Evolutionary conservation across 805 yeast species (phyloP).

Genomic region (Pichia pseudocactophila): DNA sequence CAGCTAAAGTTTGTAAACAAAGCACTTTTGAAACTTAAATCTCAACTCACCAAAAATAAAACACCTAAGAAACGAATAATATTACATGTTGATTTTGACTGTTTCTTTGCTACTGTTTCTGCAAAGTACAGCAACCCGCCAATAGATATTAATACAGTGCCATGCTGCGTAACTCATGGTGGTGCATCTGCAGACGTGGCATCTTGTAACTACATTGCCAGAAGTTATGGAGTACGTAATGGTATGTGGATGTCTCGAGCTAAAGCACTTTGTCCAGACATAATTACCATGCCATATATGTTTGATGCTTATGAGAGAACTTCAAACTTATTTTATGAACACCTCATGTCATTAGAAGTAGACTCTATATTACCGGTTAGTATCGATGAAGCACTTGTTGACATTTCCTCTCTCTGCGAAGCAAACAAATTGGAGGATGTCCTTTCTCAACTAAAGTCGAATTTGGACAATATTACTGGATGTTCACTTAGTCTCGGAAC

Average conservation of each 20-base stretch:
- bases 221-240: conserved; percentile 67
- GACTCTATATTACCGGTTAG: conserved; percentile 71
- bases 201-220: conserved; percentile 83
- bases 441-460: conserved; percentile 30
- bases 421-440: conserved; percentile 19
- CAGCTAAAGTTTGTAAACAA: conserved; percentile 47
- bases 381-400: conserved; percentile 85
- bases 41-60: conserved; percentile 4
- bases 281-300: conserved; percentile 60
- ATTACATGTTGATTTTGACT: conserved; percentile 86
- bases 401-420: conserved; percentile 32
- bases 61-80: conserved; percentile 27
- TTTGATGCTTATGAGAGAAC: conserved; percentile 62
- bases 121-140: conserved; percentile 43
- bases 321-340: conserved; percentile 57
- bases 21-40: conserved; percentile 22
- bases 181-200: conserved; percentile 69
- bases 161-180: conserved; percentile 59
- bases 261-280: conserved; percentile 45
- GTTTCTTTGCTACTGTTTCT: conserved; percentile 87
- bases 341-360: conserved; percentile 37
- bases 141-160: conserved; percentile 39
- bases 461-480: conserved; percentile 35
- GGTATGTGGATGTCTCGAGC: conserved; percentile 89
- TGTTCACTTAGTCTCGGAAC: conserved; percentile 77